Evolutionary conservation across 2,329 filamentous ascomycete species (phyloP).

Genomic region (Coniochaeta prunicola): DNA sequence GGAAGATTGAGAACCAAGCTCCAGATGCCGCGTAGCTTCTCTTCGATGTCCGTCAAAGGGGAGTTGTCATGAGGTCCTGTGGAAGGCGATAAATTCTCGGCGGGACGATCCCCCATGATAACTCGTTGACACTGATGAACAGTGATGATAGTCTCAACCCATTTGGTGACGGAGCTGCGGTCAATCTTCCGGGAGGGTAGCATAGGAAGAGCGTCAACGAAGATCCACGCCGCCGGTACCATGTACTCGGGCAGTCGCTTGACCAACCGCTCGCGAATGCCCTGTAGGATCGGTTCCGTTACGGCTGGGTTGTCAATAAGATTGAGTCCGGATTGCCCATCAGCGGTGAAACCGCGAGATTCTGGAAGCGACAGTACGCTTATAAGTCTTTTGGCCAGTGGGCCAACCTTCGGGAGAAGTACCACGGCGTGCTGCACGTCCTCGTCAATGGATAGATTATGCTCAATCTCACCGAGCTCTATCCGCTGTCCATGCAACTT

Average conservation of each 20-base stretch:
- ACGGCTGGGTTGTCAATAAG: not conserved
- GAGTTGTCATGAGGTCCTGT: slow-evolving; percentile 10
- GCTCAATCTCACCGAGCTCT: slow-evolving; percentile 32
- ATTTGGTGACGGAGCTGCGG: slow-evolving; percentile 28
- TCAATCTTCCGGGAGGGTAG: slow-evolving; percentile 22
- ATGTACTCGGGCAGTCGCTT: slow-evolving; percentile 21
- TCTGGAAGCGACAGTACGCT: too few relatives aligned
- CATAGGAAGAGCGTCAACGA: slow-evolving; percentile 17
- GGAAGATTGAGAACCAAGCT: slow-evolving; percentile 30
- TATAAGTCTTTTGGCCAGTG: too few relatives aligned
- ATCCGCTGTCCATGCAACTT: slow-evolving; percentile 50
- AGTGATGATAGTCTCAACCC: slow-evolving; percentile 30
- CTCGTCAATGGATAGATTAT: slow-evolving; percentile 1
- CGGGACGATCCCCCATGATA: slow-evolving; percentile 23
- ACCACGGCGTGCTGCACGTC: not conserved
- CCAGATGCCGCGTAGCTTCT: slow-evolving; percentile 24
- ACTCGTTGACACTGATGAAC: slow-evolving; percentile 28
- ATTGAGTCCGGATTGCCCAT: too few relatives aligned
- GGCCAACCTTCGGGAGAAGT: too few relatives aligned
- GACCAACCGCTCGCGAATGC: not conserved
- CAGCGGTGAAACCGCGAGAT: too few relatives aligned
- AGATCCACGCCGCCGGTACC: slow-evolving; percentile 25
- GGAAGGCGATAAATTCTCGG: too few relatives aligned
- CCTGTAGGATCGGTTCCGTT: not conserved
- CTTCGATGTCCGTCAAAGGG: slow-evolving; percentile 7